These are phyloP conservation scores for Entomortierella beljakovae DNA, from an alignment of 192 early-diverging fungal species.

Conservation along the genomic window DNA sequence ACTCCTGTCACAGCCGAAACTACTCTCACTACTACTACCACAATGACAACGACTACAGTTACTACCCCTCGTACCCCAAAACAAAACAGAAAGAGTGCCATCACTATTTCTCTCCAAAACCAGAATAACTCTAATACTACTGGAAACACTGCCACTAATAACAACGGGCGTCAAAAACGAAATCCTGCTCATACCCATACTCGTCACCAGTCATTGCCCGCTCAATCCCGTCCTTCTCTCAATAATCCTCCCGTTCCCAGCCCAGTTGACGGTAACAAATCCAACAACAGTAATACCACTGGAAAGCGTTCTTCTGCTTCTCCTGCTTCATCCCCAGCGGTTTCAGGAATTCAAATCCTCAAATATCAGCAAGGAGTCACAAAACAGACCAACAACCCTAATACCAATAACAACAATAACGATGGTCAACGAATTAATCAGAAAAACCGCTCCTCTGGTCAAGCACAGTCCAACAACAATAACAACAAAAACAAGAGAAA, in stretches of 20 bases:
- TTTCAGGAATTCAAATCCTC: constrained; percentile 10
- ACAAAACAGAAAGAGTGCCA: constrained; percentile 29
- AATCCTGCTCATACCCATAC: constrained; percentile 20
- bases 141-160: not conserved
- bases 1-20: constrained; percentile 8
- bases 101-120: constrained; percentile 17
- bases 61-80: constrained; percentile 1
- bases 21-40: too few relatives aligned
- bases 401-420: not conserved
- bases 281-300: not conserved
- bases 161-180: constrained; percentile 1
- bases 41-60: too few relatives aligned
- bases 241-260: not conserved
- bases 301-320: constrained; percentile 26
- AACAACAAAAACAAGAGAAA: constrained; percentile 11
- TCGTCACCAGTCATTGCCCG: constrained; percentile 36
- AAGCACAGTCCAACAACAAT: constrained; percentile 11
- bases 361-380: constrained; percentile 6
- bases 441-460: not conserved
- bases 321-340: constrained; percentile 1
- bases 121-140: constrained; percentile 1
- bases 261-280: not conserved
- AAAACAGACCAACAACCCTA: constrained; percentile 6
- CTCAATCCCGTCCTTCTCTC: constrained; percentile 18
- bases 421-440: constrained; percentile 4